Percentiles rank a stretch among this genome's conserved stretches.
Evolutionary conservation across 2,329 filamentous ascomycete genomes (phyloP).

Genomic region (Pseudodiploospora longispora): DNA sequence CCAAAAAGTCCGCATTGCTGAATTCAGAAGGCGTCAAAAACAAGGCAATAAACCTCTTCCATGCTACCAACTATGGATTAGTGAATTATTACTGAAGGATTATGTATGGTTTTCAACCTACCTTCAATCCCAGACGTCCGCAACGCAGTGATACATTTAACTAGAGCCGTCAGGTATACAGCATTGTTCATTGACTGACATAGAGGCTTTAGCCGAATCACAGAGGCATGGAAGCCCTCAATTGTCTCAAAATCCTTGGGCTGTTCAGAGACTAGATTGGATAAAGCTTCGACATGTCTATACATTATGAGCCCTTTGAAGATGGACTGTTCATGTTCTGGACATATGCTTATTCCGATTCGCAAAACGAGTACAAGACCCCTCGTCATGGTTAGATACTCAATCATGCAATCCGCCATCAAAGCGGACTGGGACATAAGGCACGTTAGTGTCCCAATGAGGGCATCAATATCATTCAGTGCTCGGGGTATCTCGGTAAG

Average conservation of each 20-base stretch:
- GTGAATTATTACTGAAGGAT: background rate
- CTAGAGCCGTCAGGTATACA: conserved; percentile 11
- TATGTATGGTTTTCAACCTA: background rate
- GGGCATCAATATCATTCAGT: conserved; percentile 24
- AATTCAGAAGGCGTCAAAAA: conserved; percentile 14
- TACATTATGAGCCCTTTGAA: conserved; percentile 16
- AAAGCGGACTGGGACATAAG: conserved; percentile 27
- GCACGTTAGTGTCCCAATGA: conserved; percentile 26
- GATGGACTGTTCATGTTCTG: conserved; percentile 13
- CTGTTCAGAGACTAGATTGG: conserved; percentile 13
- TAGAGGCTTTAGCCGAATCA: conserved; percentile 11
- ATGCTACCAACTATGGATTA: conserved; percentile 9
- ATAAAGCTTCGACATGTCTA: conserved; percentile 18
- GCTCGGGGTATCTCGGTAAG: conserved; percentile 17
- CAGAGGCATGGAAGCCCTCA: conserved; percentile 13
- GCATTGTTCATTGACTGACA: conserved; percentile 12
- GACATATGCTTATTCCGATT: conserved; percentile 11
- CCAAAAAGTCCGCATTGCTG: conserved; percentile 23
- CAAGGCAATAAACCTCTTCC: conserved; percentile 13
- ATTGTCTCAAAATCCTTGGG: conserved; percentile 13
- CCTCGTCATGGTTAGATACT: conserved; percentile 28
- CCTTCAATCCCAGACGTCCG: conserved; percentile 13
- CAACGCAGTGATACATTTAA: conserved; percentile 9
- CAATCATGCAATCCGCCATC: conserved; percentile 29
- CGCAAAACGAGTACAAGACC: conserved; percentile 17